Conservation (phyloP, 768 basidiomycete genomes). For the Russula griseocarnosa region DNA sequence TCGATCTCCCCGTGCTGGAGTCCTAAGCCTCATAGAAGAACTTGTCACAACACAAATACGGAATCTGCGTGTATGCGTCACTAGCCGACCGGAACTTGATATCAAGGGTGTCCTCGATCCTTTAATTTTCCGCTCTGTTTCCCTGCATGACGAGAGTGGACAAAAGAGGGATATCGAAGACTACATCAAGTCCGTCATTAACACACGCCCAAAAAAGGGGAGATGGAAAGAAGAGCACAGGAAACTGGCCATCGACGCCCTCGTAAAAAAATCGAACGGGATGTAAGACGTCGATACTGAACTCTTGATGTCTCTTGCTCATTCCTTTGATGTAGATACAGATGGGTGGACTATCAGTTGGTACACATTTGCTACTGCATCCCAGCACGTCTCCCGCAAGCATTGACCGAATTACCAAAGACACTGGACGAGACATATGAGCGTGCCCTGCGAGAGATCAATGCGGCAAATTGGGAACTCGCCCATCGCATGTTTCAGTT, state of each 20-base stretch:
- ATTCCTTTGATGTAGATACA: too few relatives aligned
- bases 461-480: not conserved
- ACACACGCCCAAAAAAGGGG: not conserved
- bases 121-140: not conserved
- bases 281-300: not conserved
- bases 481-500: not conserved
- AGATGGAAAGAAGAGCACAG: not conserved
- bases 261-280: not conserved
- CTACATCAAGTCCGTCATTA: not conserved
- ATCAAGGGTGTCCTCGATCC: not conserved
- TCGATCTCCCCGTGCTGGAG: not conserved
- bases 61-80: not conserved
- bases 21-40: not conserved
- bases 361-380: not conserved
- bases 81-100: not conserved
- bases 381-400: not conserved
- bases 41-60: not conserved
- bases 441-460: not conserved
- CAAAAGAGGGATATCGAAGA: too few relatives aligned
- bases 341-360: not conserved
- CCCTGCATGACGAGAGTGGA: not conserved
- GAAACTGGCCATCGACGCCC: not conserved
- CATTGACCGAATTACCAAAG: not conserved
- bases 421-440: not conserved
- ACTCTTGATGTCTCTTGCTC: too few relatives aligned